A percentile compares a stretch with the other conserved stretches of the same genome.
Evolutionary conservation across 176 grass and related monocot genomes (phyloP).

Genomic region (Rhipidocladum racemiflorum): DNA sequence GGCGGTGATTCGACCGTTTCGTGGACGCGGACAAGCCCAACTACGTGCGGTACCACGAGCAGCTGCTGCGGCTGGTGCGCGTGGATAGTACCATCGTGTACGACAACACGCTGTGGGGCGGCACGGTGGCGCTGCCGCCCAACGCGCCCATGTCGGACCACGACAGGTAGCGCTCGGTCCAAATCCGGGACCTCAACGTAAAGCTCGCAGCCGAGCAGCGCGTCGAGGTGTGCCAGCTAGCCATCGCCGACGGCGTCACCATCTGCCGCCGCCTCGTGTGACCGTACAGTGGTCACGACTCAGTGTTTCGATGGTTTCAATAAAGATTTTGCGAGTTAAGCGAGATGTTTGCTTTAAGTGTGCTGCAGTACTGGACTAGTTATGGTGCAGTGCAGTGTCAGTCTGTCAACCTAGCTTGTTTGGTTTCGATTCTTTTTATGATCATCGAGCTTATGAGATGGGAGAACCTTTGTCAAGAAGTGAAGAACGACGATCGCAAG

Average conservation of each 20-base stretch:
- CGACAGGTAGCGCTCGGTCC: neutral
- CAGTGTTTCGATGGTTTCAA: neutral
- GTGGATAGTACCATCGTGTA: conserved; percentile 55
- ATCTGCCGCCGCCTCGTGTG: conserved; percentile 64
- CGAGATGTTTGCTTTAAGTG: too few relatives aligned
- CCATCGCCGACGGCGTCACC: conserved; percentile 65
- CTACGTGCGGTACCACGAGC: conserved; percentile 57
- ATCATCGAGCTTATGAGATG: too few relatives aligned
- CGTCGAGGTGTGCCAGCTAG: conserved; percentile 61
- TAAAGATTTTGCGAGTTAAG: neutral
- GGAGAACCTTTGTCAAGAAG: too few relatives aligned
- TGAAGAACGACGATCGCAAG: too few relatives aligned
- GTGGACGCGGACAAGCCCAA: conserved; percentile 67
- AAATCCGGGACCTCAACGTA: conserved; percentile 39
- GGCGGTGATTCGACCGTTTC: conserved; percentile 66
- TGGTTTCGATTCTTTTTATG: too few relatives aligned
- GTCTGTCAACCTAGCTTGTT: too few relatives aligned
- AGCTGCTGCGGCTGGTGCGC: conserved; percentile 42
- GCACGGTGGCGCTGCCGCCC: conserved; percentile 45
- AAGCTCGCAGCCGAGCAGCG: conserved; percentile 28
- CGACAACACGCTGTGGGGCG: conserved; percentile 73
- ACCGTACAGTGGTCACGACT: neutral
- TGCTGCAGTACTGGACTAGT: too few relatives aligned
- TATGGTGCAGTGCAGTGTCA: too few relatives aligned
- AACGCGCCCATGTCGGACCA: neutral